These are phyloP conservation scores for Agaricus sinodeliciosus DNA, from an alignment of 768 basidiomycete genomes.

Conservation along the genomic window DNA sequence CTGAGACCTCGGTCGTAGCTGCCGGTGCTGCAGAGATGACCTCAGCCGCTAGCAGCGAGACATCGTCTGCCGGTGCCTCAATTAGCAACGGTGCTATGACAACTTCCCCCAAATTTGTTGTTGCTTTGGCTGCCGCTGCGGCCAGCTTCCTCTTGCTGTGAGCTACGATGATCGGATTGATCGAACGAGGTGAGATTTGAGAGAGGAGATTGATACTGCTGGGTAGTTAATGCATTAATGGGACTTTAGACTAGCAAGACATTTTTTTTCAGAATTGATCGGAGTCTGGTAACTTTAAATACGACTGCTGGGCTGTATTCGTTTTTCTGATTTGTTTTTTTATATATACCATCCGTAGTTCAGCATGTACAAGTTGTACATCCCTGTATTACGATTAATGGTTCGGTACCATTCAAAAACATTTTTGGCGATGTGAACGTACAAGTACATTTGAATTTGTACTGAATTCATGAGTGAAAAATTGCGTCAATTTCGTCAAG, in stretches of 20 bases:
- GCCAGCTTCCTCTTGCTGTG: conserved; percentile 46
- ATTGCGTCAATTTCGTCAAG: conserved; percentile 67
- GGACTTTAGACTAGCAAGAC: conserved; percentile 12
- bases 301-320: conserved; percentile 17
- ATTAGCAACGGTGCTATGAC: conserved; percentile 34
- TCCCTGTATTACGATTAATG: conserved; percentile 3
- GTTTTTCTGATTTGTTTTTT: background rate
- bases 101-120: conserved; percentile 37
- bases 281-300: background rate
- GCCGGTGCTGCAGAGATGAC: background rate
- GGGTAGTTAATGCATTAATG: conserved; percentile 5
- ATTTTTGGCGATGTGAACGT: too few relatives aligned
- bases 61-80: too few relatives aligned
- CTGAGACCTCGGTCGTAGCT: conserved; percentile 18
- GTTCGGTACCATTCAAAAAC: conserved; percentile 14
- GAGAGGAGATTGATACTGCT: conserved; percentile 2
- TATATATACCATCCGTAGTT: conserved; percentile 11
- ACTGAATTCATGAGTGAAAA: conserved; percentile 35
- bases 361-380: conserved; percentile 1
- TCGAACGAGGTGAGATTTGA: conserved; percentile 7
- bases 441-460: conserved; percentile 6
- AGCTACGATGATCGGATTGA: conserved; percentile 11
- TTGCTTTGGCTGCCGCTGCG: conserved; percentile 40
- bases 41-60: too few relatives aligned
- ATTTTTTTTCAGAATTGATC: conserved; percentile 3